These are phyloP conservation scores for Wickerhamomyces strasburgensis DNA, from an alignment of 805 yeast species.

Conservation along the genomic window DNA sequence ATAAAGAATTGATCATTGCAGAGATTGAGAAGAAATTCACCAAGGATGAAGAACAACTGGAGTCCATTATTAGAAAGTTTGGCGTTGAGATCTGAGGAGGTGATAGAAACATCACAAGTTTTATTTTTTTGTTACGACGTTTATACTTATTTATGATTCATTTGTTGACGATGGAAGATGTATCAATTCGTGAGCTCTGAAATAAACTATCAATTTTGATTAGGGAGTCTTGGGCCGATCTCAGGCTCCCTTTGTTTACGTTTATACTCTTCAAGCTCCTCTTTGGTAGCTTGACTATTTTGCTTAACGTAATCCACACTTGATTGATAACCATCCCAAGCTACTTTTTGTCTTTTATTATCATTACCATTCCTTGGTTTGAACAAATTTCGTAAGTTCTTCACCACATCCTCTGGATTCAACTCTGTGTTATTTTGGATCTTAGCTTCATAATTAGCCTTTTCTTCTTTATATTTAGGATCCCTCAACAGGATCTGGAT, in stretches of 20 bases:
- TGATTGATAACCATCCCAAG: conserved; percentile 32
- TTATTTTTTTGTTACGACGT: too few relatives aligned
- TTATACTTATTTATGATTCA: too few relatives aligned
- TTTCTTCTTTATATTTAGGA: conserved; percentile 71
- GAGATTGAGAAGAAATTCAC: conserved; percentile 1
- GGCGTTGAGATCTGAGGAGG: too few relatives aligned
- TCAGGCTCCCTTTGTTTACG: conserved; percentile 14
- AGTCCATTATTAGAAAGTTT: too few relatives aligned
- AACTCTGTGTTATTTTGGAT: conserved; percentile 42
- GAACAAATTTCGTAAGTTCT: conserved; percentile 49
- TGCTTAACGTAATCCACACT: conserved; percentile 23
- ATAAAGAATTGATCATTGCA: not conserved
- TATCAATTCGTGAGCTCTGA: too few relatives aligned
- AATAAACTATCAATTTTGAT: too few relatives aligned
- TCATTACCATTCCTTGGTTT: conserved; percentile 22
- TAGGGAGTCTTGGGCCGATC: conserved; percentile 8
- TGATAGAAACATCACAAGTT: too few relatives aligned
- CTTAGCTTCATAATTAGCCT: conserved; percentile 50
- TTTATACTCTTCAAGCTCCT: conserved; percentile 23
- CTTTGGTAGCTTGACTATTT: conserved; percentile 15
- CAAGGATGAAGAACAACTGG: not conserved
- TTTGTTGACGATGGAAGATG: too few relatives aligned
- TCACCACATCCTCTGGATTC: conserved; percentile 54
- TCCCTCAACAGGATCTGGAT: conserved; percentile 65
- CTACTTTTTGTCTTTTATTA: conserved; percentile 25